Percentiles rank a stretch among this genome's conserved stretches.
Evolutionary conservation across 2,329 filamentous ascomycete species (phyloP).

Genomic region (Alternaria triticina): DNA sequence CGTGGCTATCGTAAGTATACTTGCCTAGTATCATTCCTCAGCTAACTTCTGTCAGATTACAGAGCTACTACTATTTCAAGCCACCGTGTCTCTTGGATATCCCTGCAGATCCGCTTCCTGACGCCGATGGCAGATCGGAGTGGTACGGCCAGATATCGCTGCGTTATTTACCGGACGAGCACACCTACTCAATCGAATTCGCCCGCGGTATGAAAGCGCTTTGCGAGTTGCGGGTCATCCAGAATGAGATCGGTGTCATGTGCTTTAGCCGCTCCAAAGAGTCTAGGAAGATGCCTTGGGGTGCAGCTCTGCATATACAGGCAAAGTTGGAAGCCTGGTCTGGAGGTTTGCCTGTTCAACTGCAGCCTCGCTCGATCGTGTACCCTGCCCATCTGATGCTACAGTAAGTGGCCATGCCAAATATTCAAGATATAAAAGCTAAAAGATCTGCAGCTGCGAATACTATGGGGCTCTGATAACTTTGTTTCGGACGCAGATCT

Average conservation of each 20-base stretch:
- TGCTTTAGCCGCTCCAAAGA: not conserved
- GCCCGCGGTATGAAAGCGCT: constrained; percentile 14
- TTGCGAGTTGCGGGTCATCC: constrained; percentile 15
- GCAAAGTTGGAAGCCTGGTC: constrained; percentile 13
- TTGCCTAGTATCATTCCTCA: not conserved
- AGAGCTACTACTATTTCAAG: constrained; percentile 16
- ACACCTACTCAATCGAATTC: not conserved
- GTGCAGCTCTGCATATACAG: constrained; percentile 6
- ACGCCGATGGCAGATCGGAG: constrained; percentile 5
- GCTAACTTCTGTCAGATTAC: not conserved
- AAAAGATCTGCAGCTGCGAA: not conserved
- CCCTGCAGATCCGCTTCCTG: constrained; percentile 13
- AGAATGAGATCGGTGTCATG: constrained; percentile 11
- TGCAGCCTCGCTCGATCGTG: constrained; percentile 8
- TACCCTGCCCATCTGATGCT: constrained; percentile 16
- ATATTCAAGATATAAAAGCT: not conserved
- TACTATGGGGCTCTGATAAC: constrained; percentile 2
- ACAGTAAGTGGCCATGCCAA: constrained; percentile 10
- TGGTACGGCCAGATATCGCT: constrained; percentile 26
- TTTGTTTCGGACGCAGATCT: constrained; percentile 3
- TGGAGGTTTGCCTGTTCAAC: constrained; percentile 1
- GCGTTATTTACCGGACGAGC: not conserved
- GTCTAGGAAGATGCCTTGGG: constrained; percentile 4
- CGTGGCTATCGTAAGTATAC: constrained; percentile 7
- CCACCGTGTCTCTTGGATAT: constrained; percentile 9